These are phyloP conservation scores for rapeseed (Brassica napus) DNA, from an alignment of 345 rosid species.

Conservation along the genomic window DNA sequence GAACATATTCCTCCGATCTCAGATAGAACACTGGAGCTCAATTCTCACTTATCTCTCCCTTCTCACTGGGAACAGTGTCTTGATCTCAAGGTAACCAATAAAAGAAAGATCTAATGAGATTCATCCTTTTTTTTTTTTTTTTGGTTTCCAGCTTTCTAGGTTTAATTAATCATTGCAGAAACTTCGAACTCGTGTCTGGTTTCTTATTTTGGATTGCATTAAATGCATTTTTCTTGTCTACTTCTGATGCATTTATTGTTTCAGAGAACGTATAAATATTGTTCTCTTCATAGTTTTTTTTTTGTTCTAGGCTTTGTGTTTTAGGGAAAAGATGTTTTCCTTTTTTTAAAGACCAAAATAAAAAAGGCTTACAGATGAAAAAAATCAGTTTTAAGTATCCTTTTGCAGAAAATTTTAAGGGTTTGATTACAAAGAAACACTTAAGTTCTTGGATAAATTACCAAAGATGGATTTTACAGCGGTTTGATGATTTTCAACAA, in stretches of 20 bases:
- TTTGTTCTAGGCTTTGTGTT: constrained; percentile 13
- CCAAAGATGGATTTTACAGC: background rate
- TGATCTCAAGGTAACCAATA: constrained; percentile 68
- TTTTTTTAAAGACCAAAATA: background rate
- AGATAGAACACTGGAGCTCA: constrained; percentile 76
- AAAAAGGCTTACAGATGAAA: background rate
- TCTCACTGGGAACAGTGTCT: constrained; percentile 98
- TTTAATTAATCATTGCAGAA: constrained; percentile 32
- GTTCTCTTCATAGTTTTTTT: constrained; percentile 20
- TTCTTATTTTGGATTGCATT: constrained; percentile 48
- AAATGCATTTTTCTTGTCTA: constrained; percentile 49
- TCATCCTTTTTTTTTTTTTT: background rate
- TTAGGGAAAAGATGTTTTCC: background rate
- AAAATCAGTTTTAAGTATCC: background rate
- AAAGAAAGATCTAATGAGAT: background rate
- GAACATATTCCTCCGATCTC: constrained; percentile 37
- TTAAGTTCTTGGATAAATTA: constrained; percentile 6
- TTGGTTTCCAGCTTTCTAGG: constrained; percentile 10
- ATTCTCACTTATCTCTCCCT: constrained; percentile 83
- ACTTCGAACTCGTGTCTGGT: constrained; percentile 38
- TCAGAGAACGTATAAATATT: constrained; percentile 18
- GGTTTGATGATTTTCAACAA: constrained; percentile 9
- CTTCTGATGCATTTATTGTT: constrained; percentile 45
- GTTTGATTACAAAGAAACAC: constrained; percentile 4
- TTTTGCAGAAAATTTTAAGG: background rate